Base-by-base conservation (phyloP, 441 rosid genomes). In the Erodium trifolium region DNA sequence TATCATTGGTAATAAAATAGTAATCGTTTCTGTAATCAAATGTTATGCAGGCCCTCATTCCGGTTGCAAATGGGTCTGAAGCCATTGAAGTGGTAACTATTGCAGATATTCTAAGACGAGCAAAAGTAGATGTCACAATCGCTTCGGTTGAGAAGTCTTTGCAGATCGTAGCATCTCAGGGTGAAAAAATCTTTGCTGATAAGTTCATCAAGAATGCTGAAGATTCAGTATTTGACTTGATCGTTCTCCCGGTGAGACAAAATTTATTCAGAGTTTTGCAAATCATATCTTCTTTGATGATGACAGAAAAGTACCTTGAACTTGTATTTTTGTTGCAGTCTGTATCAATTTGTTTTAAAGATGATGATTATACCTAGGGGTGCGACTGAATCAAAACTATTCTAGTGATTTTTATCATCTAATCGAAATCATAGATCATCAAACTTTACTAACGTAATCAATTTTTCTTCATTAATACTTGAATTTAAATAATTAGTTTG, bases 51-150 rank as follows among this genome's bases (percentile, higher is more conserved):
- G 92, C 88, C 75, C 93, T 91, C 39, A 72, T 94, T 75, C 94
- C 96, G 16, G 83, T 86, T 73, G 96, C 94, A 75, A 90, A 91
- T 71, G 97, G 96, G 55, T 91, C 87, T 68, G 93, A 89, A 79
- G 96, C 77, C 75, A 80, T 88, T 74, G 99, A 89, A 82, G 75
- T 87, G 70, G 89, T 91, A 71, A 81, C 84, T 53, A 81, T 85
- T 34, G 80, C 81, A 64, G 99, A 94, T 68, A 82, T 91, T 72
- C 82, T 94, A 73, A 79, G 90, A 68, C 84, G 96, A 79, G 96
- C 99, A 63, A 94, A 85, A 77, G 87, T 83, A 63, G 84, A 90
- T 81, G 96, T 88, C 66, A 86, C 86, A 12, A 79, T 91, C 77
- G 92, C 99, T 78, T 94, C 96, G 27, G 83, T 87, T 10, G 96